Evolutionary conservation across 177 flowering plant species (phyloP), one percentile per base, ranked within the genome.

Genomic region (Telopea speciosissima): DNA sequence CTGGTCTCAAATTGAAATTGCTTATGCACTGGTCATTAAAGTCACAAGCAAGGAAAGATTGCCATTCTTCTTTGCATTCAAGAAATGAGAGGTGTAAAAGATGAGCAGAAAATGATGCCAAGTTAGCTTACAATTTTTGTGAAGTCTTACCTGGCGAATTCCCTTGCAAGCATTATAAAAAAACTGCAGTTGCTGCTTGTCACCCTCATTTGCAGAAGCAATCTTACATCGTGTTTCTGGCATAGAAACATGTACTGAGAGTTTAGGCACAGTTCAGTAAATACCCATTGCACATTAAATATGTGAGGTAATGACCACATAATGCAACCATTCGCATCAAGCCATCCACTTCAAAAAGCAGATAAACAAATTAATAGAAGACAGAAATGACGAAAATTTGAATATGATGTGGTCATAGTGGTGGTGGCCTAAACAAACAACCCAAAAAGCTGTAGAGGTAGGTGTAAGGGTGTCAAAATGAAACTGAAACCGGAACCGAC

Each of bases 151-250:
- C 95, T 83, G 92, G 22, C 86, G 78, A 78, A 87, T 88, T 82
- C 98, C 98, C 81, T 85, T 90, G 84, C 97, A 90, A n/a, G 97
- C 93, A 82, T 83, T 79, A 70, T 83, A 84, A 70, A 94, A 87
- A 80, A 80, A 75, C 77, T 80, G 86, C 73, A 94, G 83, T 72
- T 91, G 93, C 63, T 85, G 89, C 74, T 78, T 85, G 80, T 89
- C 95, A 75, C 75, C 81, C 70, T 87, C 93, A 70, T 75, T 80
- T 25, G 73, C 86, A 49, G 98, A 78, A 66, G 86, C 89, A 73
- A 94, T 87, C 79, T 84, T 94, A 33, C 83, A 71, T 14, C 86
- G 85, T 24, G 83, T 80, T 76, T 81, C 98, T 94, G 83, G 23
- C 69, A 63, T 67, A 24, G 24, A 65, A 42, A 62, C 28, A 70